Conservation (phyloP, 2,329 filamentous ascomycete genomes). For the Cordyceps fumosorosea region DNA sequence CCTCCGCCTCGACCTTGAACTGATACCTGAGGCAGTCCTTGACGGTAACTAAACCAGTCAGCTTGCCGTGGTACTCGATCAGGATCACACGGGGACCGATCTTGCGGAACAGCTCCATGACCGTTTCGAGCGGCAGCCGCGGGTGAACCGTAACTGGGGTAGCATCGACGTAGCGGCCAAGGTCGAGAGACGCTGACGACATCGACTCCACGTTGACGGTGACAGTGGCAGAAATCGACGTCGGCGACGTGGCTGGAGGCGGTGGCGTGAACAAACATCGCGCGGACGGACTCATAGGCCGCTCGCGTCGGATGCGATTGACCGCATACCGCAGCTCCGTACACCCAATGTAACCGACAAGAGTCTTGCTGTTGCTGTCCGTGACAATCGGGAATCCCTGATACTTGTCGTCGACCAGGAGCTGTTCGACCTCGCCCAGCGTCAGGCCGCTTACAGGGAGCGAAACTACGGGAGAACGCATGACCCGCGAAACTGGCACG, state of each 20-base stretch:
- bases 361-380: slow-evolving; percentile 58
- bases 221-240: slow-evolving; percentile 37
- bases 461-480: slow-evolving; percentile 70
- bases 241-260: slow-evolving; percentile 22
- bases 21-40: slow-evolving; percentile 98
- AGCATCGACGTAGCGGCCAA: slow-evolving; percentile 80
- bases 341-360: slow-evolving; percentile 87
- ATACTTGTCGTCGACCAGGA: slow-evolving; percentile 72
- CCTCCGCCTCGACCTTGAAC: slow-evolving; percentile 87
- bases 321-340: slow-evolving; percentile 90
- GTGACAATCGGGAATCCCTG: slow-evolving; percentile 93
- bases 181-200: slow-evolving; percentile 59
- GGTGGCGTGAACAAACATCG: slow-evolving; percentile 66
- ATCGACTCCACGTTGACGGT: slow-evolving; percentile 53
- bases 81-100: slow-evolving; percentile 91
- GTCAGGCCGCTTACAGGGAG: slow-evolving; percentile 69
- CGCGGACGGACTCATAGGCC: slow-evolving; percentile 58
- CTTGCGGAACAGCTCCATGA: slow-evolving; percentile 98
- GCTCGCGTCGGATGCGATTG: slow-evolving; percentile 66
- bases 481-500: slow-evolving; percentile 83
- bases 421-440: slow-evolving; percentile 67
- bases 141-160: slow-evolving; percentile 90
- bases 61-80: slow-evolving; percentile 78
- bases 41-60: slow-evolving; percentile 83
- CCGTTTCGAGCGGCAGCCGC: slow-evolving; percentile 84